Evolutionary conservation across 495 filamentous ascomycete genomes (phyloP), one percentile per base, ranked within the genome.

Genomic region (Annulohypoxylon maeteangense): DNA sequence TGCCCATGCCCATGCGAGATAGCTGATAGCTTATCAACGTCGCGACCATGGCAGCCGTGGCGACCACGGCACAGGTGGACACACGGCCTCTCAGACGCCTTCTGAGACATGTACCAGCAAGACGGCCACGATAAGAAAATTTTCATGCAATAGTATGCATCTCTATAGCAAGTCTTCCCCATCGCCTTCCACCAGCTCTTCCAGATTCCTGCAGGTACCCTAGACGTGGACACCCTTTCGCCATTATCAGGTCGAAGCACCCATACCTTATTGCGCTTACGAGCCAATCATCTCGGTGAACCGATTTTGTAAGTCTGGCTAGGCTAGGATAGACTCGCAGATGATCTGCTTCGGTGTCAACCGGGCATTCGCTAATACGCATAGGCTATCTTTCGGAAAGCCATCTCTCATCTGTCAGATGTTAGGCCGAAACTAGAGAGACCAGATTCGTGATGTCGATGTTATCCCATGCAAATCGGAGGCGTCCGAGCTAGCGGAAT

Each of bases 171-270:
- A 14, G 18, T 48, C 7, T 50, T 50, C 56, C 65, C 65, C 70
- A 73, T 69, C 48, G 56, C 42, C 40, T 58, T 58, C 56, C 62
- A 18, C 47, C 42, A 58, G 50, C 58, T 68, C 70, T 70, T 70
- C 66, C 66, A 70, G 70, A 69, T 73, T 73, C 67, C 70, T 73
- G 70, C 70, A 73, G 70, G 70, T 73, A 73, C 70, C 70, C 70
- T 70, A 65, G 70, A 65, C 65, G 57, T 68, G 60, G 65, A 65
- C 64, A 72, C 54, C 54, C 60, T 32, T 65, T 42, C 60, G 64
- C 64, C 70, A 63, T 50, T 44, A 72, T 55, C 61, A 65, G 53
- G 59, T 54, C 29, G 45, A 63, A 67, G 44, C 54, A 66, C 27
- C 65, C 64, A 66, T 67, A 66, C 56, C 55, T 69, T 53, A 54